Evolutionary conservation across 176 grass and related monocot species (phyloP), one percentile per base, ranked within the genome.

Genomic region (Aechmea fasciata): DNA sequence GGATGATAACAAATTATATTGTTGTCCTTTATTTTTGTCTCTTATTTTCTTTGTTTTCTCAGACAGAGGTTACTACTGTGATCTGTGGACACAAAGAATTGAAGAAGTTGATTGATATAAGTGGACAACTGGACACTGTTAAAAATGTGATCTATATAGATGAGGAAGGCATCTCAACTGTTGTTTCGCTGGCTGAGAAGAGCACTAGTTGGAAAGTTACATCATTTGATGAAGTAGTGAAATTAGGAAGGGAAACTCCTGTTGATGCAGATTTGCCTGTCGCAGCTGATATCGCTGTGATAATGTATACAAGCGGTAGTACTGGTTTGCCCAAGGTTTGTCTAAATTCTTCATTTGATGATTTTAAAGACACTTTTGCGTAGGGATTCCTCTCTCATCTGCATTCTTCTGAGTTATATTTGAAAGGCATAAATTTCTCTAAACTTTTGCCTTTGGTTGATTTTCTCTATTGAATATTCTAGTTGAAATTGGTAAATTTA

Each of bases 251-350:
- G 67, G 86, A 90, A 81, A 78, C 79, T 41, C 89, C 84, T 71
- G 66, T 84, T 2, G 82, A 87, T 75, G 65, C 75, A 69, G 74
- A 83, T 57, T 63, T 92, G 48, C 94, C 94, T 77, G 68, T 81
- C 14, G 69, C 86, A 19, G 82, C 86, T 47, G 89, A 99, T 28
- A 81, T 82, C 67, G 94, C 94, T 48, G 89, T 99, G 67, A 85
- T 99, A 67, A 99, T 99, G 94, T 99, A 99, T 68, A 99, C 94
- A 72, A 99, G 94, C 71, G 94, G 94, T 22, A 99, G 89, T 75
- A 99, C 94, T 71, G 94, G 94, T 48, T 85, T 99, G 72, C 94
- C 94, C 28, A 99, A 99, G 94, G 94, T 99, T 80, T 71, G 79
- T 78, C 86, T 24, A 22, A 80, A 26, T 11, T 22, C 33, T 54